Evolutionary conservation across 1,284 basidiomycete species (phyloP).

Genomic region (Ustilago sp.): DNA sequence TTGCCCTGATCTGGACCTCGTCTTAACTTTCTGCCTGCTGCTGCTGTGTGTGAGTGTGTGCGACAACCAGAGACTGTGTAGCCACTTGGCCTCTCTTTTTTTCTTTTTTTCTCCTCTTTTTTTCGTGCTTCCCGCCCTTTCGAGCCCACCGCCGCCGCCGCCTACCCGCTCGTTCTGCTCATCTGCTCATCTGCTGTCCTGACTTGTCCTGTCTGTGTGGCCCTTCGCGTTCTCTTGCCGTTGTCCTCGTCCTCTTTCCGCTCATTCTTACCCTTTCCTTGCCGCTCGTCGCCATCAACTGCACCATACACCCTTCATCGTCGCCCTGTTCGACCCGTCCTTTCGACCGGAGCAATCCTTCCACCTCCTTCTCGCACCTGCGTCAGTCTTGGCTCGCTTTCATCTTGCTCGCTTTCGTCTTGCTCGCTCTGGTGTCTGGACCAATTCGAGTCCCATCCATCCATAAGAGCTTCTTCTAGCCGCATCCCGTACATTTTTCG

Average conservation of each 20-base stretch:
- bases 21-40: conserved; percentile 1
- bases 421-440: conserved; percentile 1
- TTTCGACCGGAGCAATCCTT: conserved; percentile 15
- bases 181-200: neutral
- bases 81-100: neutral
- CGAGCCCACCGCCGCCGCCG: conserved; percentile 1
- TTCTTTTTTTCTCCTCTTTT: neutral
- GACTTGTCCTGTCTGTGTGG: neutral
- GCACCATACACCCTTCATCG: conserved; percentile 2
- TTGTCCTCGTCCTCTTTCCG: neutral
- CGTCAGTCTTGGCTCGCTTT: conserved; percentile 7
- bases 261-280: neutral
- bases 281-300: conserved; percentile 21
- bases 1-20: conserved; percentile 7
- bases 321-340: conserved; percentile 10
- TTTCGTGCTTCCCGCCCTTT: conserved; percentile 12
- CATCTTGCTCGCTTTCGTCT: neutral
- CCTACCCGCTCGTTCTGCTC: too few species aligned
- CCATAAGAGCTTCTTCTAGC: conserved; percentile 9
- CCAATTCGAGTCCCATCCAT: conserved; percentile 6
- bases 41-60: conserved; percentile 1
- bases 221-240: neutral
- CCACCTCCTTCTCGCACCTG: conserved; percentile 6
- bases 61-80: neutral
- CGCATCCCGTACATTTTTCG: neutral